phyloP scores from a whole-genome alignment of 1,139 yeast species.

The Nakaseomyces glabratus region DNA sequence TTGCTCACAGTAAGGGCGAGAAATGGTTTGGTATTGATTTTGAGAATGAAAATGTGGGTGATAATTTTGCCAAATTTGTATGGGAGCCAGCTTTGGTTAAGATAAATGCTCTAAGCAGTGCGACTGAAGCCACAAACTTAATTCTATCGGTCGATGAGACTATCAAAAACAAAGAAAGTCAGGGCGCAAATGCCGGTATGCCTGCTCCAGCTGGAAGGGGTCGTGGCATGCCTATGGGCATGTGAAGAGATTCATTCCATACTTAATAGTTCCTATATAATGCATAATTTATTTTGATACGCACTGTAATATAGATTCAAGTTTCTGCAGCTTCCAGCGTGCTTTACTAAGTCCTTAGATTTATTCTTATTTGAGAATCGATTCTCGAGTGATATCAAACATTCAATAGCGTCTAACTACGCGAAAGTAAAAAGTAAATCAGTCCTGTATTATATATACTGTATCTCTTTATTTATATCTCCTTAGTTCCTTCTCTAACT shows the following conservation, averaged over 20 bases:
- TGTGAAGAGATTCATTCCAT: neutral
- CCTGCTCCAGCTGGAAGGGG: conserved; percentile 50
- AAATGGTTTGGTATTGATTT: conserved; percentile 89
- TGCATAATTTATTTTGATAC: no score
- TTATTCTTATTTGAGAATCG: no score
- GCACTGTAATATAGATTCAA: no score
- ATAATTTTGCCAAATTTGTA: conserved; percentile 77
- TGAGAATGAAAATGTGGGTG: conserved; percentile 70
- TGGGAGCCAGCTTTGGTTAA: conserved; percentile 98
- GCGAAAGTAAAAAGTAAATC: no score
- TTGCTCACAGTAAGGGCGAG: conserved; percentile 91
- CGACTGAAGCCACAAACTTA: conserved; percentile 95
- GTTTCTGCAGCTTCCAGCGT: no score
- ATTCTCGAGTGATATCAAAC: no score
- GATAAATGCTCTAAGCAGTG: conserved; percentile 86
- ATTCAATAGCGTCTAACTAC: no score
- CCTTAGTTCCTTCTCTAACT: conserved; percentile 15
- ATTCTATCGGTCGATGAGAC: conserved; percentile 94
- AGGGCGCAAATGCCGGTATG: conserved; percentile 45
- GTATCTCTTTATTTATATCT: no score
- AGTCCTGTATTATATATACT: no score
- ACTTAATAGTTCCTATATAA: neutral
- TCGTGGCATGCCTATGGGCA: conserved; percentile 46
- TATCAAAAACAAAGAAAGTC: conserved; percentile 66
- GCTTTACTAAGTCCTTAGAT: no score